Percentiles rank a stretch among this genome's conserved stretches.
phyloP scores from a whole-genome alignment of 2,329 filamentous ascomycete genomes.

The Ceratocystis papillata region DNA sequence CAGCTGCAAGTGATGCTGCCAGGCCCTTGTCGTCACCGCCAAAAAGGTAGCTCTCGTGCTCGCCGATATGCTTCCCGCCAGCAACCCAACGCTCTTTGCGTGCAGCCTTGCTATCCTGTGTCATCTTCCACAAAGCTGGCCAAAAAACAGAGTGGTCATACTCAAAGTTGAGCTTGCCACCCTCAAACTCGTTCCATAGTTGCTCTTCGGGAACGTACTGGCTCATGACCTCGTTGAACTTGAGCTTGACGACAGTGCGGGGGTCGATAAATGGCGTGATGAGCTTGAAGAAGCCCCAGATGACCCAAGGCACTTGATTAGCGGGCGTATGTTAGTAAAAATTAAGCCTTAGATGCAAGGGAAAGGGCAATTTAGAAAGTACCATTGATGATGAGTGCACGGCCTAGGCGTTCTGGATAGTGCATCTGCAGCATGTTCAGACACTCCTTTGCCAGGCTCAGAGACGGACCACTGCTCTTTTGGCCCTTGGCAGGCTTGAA shows the following conservation, averaged over 20 bases:
- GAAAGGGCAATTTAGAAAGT: slow-evolving; percentile 30
- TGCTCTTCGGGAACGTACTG: slow-evolving; percentile 72
- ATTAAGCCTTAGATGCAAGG: slow-evolving; percentile 15
- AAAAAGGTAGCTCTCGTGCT: slow-evolving; percentile 77
- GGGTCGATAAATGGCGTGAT: slow-evolving; percentile 96
- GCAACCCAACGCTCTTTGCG: slow-evolving; percentile 63
- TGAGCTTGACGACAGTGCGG: slow-evolving; percentile 83
- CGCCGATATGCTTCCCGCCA: slow-evolving; percentile 70
- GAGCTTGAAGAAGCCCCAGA: slow-evolving; percentile 89
- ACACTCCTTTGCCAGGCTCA: slow-evolving; percentile 71
- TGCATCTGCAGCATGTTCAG: slow-evolving; percentile 86
- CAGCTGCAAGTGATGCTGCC: slow-evolving; percentile 20
- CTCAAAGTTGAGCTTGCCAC: slow-evolving; percentile 74
- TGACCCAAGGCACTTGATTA: slow-evolving; percentile 68
- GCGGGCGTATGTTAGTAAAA: slow-evolving; percentile 12
- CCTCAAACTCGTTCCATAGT: slow-evolving; percentile 63
- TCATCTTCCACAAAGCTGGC: slow-evolving; percentile 68
- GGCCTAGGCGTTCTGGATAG: slow-evolving; percentile 84
- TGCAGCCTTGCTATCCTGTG: slow-evolving; percentile 52
- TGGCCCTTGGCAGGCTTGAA: slow-evolving; percentile 71
- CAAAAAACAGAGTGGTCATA: slow-evolving; percentile 87
- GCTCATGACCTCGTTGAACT: slow-evolving; percentile 88
- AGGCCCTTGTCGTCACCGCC: slow-evolving; percentile 37
- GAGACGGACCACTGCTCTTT: slow-evolving; percentile 59
- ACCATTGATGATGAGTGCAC: slow-evolving; percentile 83